Base-by-base conservation (phyloP, 208 protist species). In the Crithidia expoeki region DNA sequence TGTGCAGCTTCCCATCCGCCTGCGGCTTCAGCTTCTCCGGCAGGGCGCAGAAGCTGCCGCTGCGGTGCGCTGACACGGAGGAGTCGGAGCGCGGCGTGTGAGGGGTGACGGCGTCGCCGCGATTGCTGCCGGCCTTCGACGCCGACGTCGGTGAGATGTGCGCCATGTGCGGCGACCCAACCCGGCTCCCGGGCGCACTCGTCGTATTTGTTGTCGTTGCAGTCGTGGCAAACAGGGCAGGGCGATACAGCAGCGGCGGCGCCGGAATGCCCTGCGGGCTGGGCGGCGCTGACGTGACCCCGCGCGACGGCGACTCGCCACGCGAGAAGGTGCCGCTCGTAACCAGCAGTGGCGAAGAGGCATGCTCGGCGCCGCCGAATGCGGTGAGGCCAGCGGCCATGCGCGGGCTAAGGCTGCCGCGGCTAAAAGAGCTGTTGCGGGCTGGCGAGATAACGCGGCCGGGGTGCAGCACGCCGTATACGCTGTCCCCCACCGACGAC, bases 1-100 rank as follows among this genome's bases (percentile, higher is more conserved):
- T 90, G 74, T 81, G 81, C 49, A 95, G 69, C 56, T 81, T 81
- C 16, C 90, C 90, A 60, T 88, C 84, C n/a, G 70, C 69, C n/a
- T 88, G 76, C 5, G 73, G 55, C 76, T 77, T 65, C 58, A 77
- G 58, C 53, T 57, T 46, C 28, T 77, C 72, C 17, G 72, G 72
- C 32, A 77, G 42, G 0, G 27, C 64, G 25, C 72, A 49, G 44
- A 77, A 72, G 53, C 64, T 71, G 47, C 49, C 67, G 42, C 72
- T 79, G 33, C 50, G 61, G 25, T 78, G 72, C 44, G 66, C 79
- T 27, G 72, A 83, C 28, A 49, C 68, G 1, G 72, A 69, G 23
- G 62, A 76, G 28, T 46, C 62, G n/a, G 77, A 79, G 40, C 59
- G 57, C 32, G 77, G 77, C 42, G 77, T 69, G 32, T 52, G 76